A percentile compares a stretch with the other conserved stretches of the same genome.
These are phyloP conservation scores for Sphaerulina populicola DNA, from an alignment of 2,329 filamentous ascomycete genomes.

Conservation along the genomic window DNA sequence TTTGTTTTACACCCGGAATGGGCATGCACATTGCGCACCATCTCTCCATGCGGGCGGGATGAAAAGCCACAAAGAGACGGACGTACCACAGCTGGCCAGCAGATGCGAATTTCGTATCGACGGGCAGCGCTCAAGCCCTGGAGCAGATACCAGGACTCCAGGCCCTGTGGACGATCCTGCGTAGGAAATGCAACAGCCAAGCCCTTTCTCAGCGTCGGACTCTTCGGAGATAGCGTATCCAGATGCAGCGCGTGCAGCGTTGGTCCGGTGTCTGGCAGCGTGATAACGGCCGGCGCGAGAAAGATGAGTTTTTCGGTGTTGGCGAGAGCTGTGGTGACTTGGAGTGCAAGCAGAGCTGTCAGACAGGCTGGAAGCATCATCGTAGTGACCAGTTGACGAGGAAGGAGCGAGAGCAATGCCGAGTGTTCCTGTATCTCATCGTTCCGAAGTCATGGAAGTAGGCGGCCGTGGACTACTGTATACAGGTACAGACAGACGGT, in stretches of 20 bases:
- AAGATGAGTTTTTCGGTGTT: slow-evolving; percentile 94
- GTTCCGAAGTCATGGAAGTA: neutral
- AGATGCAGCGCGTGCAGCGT: slow-evolving; percentile 56
- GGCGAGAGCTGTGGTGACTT: slow-evolving; percentile 38
- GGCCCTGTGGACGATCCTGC: slow-evolving; percentile 45
- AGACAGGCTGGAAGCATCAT: slow-evolving; percentile 23
- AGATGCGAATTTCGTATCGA: slow-evolving; percentile 84
- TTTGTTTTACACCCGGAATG: too few relatives aligned
- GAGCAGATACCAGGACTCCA: slow-evolving; percentile 70
- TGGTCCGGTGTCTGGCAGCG: slow-evolving; percentile 49
- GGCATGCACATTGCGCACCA: too few relatives aligned
- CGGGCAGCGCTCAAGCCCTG: slow-evolving; percentile 59
- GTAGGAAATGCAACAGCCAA: slow-evolving; percentile 62
- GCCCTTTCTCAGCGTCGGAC: slow-evolving; percentile 50
- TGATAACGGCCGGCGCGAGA: slow-evolving; percentile 54
- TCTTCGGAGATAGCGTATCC: slow-evolving; percentile 50
- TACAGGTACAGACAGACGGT: neutral
- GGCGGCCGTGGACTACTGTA: neutral
- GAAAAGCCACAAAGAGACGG: neutral
- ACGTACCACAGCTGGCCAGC: slow-evolving; percentile 86
- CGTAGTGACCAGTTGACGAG: slow-evolving; percentile 11
- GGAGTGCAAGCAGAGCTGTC: slow-evolving; percentile 23
- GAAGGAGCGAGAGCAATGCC: neutral
- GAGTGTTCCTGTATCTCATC: slow-evolving; percentile 5
- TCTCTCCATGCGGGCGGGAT: neutral